Conservation (phyloP, 305 asterid genomes). For the Fraxinus dipetala region DNA sequence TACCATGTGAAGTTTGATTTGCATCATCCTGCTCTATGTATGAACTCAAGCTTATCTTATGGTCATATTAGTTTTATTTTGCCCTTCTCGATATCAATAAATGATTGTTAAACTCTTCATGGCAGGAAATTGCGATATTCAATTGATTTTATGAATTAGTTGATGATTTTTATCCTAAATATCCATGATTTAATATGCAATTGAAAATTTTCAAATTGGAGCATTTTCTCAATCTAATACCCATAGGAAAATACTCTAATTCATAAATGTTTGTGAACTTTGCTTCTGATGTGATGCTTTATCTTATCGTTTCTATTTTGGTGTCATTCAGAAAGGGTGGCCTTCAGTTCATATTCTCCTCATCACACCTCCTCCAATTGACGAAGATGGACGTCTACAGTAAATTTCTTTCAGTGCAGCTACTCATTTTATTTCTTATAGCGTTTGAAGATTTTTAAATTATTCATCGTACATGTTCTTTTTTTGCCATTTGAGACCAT, state of each 20-base stretch:
- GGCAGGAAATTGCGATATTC: not conserved
- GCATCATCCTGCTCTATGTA: not conserved
- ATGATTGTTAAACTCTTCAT: not conserved
- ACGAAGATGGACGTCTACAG: conserved; percentile 71
- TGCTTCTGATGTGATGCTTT: not conserved
- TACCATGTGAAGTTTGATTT: not conserved
- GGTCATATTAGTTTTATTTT: not conserved
- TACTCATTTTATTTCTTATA: not conserved
- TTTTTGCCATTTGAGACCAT: not conserved
- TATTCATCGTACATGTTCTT: not conserved
- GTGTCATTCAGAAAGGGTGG: conserved; percentile 66
- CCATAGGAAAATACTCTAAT: not conserved
- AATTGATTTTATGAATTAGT: not conserved
- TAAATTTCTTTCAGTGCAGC: conserved; percentile 24
- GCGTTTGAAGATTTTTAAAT: not conserved
- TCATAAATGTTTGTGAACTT: not conserved
- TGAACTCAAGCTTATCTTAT: not conserved
- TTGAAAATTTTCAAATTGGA: not conserved
- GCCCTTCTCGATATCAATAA: not conserved
- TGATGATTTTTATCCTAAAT: not conserved
- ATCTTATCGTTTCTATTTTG: conserved; percentile 5
- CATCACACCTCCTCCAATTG: conserved; percentile 90
- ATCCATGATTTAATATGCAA: not conserved
- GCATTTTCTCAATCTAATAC: not conserved
- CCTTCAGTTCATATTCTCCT: conserved; percentile 60